A percentile compares a stretch with the other conserved stretches of the same genome.
Conservation (phyloP, 306 rosid genomes). For the Hylodesmum podocarpum region DNA sequence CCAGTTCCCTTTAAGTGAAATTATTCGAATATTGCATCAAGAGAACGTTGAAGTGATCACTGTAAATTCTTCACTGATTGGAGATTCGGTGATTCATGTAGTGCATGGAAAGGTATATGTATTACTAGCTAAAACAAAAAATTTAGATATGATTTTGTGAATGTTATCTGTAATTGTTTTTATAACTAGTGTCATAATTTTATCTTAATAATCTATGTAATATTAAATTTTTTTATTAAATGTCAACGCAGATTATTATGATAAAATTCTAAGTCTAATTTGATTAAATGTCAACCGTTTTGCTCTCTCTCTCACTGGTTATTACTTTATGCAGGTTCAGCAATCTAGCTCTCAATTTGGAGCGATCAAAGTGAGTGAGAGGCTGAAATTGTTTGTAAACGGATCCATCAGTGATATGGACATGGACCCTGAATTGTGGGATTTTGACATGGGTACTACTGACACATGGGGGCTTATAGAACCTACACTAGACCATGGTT, state of each 20-base stretch:
- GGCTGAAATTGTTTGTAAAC: constrained; percentile 46
- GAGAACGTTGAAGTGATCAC: constrained; percentile 48
- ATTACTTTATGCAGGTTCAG: constrained; percentile 40
- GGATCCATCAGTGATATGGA: constrained; percentile 53
- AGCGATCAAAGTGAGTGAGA: constrained; percentile 50
- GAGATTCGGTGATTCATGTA: constrained; percentile 37
- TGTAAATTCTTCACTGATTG: constrained; percentile 40
- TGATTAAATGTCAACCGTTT: no score
- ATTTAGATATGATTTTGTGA: no score
- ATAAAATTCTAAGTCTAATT: no score
- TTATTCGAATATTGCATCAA: constrained; percentile 55
- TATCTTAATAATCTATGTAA: no score
- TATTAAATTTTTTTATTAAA: no score
- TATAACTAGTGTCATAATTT: no score
- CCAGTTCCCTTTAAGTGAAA: constrained; percentile 48
- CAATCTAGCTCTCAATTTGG: constrained; percentile 41
- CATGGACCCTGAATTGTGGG: constrained; percentile 38
- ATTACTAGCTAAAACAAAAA: no score
- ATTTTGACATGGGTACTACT: constrained; percentile 24
- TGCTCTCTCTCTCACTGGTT: no score
- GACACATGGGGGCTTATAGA: constrained; percentile 29
- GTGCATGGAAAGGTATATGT: constrained; percentile 57
- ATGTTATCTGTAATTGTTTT: no score
- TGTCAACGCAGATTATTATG: no score
- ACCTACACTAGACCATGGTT: background rate